Conservation (phyloP, 176 grass and related monocot species). For the Triticum urartu region DNA sequence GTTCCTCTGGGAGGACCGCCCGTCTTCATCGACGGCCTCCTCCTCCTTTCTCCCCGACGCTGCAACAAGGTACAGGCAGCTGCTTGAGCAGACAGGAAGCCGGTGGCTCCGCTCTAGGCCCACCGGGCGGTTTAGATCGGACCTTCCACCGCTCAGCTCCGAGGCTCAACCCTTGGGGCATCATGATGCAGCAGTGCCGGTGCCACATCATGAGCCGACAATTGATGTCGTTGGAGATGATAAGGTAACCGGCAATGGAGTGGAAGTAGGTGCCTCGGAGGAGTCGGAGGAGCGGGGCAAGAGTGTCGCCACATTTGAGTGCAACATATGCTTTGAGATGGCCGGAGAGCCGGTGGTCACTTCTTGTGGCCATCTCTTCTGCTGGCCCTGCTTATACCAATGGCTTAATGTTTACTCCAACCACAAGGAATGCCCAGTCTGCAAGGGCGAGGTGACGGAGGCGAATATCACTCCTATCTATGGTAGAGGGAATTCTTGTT, state of each 20-base stretch:
- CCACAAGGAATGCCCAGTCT: constrained; percentile 95
- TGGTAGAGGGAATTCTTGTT: constrained; percentile 67
- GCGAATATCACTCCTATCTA: constrained; percentile 84
- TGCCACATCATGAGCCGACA: constrained; percentile 35
- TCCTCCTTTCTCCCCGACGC: constrained; percentile 42
- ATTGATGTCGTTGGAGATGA: constrained; percentile 36
- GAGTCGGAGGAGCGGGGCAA: constrained; percentile 48
- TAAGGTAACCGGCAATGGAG: constrained; percentile 38
- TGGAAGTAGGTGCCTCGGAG: constrained; percentile 43
- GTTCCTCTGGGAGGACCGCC: constrained; percentile 45
- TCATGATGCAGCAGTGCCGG: constrained; percentile 20
- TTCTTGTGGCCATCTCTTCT: constrained; percentile 95
- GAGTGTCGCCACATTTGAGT: constrained; percentile 73
- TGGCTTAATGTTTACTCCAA: constrained; percentile 90
- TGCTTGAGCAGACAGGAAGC: constrained; percentile 57
- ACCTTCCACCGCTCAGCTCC: constrained; percentile 44
- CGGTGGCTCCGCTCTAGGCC: constrained; percentile 41
- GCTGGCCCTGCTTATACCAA: constrained; percentile 96
- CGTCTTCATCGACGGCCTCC: constrained; percentile 60
- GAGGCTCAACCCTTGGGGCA: constrained; percentile 40
- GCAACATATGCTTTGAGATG: constrained; percentile 97
- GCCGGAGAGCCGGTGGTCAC: constrained; percentile 92
- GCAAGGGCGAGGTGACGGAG: constrained; percentile 95
- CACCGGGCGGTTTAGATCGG: constrained; percentile 70
- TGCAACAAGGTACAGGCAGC: constrained; percentile 40